Conservation (phyloP, 345 rosid genomes). For the Aquilaria yunnanensis region DNA sequence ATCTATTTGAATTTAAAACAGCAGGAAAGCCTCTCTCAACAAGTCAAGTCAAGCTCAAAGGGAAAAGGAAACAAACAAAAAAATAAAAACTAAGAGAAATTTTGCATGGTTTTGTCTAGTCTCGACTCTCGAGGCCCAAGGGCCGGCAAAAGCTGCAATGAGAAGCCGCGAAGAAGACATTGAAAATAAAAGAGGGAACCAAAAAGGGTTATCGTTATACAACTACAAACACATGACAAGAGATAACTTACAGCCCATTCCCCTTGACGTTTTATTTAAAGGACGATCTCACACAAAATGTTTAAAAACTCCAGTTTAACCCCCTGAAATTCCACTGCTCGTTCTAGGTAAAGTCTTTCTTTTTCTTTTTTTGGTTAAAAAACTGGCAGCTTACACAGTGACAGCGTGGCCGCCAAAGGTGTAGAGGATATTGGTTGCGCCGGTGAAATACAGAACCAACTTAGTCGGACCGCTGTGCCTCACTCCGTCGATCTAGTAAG, state of each 20-base stretch:
- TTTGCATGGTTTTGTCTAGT: slow-evolving; percentile 39
- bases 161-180: slow-evolving; percentile 64
- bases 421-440: slow-evolving; percentile 96
- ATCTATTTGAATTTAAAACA: no score
- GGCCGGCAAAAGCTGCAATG: slow-evolving; percentile 87
- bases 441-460: slow-evolving; percentile 93
- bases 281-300: no score
- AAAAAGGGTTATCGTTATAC: background rate
- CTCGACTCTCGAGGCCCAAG: slow-evolving; percentile 32
- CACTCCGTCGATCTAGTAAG: slow-evolving; percentile 50
- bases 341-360: no score
- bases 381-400: slow-evolving; percentile 68
- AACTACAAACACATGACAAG: no score
- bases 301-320: no score
- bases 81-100: slow-evolving; percentile 8
- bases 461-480: slow-evolving; percentile 70
- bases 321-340: no score
- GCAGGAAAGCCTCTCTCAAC: no score
- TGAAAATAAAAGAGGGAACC: background rate
- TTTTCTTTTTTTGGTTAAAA: background rate
- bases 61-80: background rate
- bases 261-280: no score
- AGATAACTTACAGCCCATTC: no score
- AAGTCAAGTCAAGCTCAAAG: no score
- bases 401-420: slow-evolving; percentile 99